Percentiles rank a stretch among this genome's conserved stretches.
Evolutionary conservation across 768 basidiomycete genomes (phyloP).

Genomic region (Lactifluus hygrophoroides): DNA sequence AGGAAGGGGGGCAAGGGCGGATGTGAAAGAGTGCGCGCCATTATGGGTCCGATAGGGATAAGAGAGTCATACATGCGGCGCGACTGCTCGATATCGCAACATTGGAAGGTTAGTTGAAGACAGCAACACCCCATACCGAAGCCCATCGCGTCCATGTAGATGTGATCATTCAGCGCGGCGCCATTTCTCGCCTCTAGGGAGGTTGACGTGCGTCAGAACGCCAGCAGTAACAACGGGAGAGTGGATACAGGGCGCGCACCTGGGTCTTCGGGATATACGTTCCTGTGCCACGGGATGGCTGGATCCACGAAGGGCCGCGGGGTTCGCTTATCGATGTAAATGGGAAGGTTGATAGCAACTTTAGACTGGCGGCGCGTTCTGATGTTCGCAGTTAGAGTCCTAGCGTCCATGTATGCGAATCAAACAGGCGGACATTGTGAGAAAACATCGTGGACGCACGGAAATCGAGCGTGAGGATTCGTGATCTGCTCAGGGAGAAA

Average conservation of each 20-base stretch:
- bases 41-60: constrained; percentile 88
- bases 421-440: constrained; percentile 6
- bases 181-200: constrained; percentile 76
- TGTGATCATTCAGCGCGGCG: constrained; percentile 81
- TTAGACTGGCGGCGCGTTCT: constrained; percentile 84
- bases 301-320: constrained; percentile 88
- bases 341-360: constrained; percentile 89
- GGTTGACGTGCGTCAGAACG: constrained; percentile 10
- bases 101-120: constrained; percentile 95
- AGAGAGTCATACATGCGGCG: constrained; percentile 93
- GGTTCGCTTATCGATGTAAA: constrained; percentile 83
- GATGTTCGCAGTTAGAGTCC: constrained; percentile 97
- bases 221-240: background rate
- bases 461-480: constrained; percentile 96
- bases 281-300: constrained; percentile 81
- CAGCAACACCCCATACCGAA: constrained; percentile 99
- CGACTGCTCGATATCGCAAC: constrained; percentile 89
- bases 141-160: constrained; percentile 99
- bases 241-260: constrained; percentile 37
- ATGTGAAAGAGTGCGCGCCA: constrained; percentile 45
- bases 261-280: constrained; percentile 75
- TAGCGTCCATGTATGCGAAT: constrained; percentile 27
- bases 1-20: background rate
- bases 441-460: constrained; percentile 49
- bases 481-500: constrained; percentile 95